These are phyloP conservation scores for Polyporus tsugae DNA, from an alignment of 1,284 basidiomycete genomes.

Conservation along the genomic window DNA sequence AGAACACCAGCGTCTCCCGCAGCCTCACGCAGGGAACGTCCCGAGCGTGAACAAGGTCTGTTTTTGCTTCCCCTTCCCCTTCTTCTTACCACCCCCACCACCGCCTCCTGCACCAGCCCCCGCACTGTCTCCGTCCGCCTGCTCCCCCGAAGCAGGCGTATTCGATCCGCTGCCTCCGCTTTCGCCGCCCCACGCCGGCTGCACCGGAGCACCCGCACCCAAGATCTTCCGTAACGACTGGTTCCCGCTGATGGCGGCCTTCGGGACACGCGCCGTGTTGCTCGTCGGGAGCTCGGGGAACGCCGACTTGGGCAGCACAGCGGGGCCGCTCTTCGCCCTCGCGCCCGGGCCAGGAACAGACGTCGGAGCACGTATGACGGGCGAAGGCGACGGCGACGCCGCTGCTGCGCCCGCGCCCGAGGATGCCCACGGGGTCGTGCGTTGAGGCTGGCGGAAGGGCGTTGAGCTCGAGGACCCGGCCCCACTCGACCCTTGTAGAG, in stretches of 20 bases:
- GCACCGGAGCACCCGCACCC: slow-evolving; percentile 57
- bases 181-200: slow-evolving; percentile 57
- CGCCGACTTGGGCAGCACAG: slow-evolving; percentile 60
- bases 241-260: slow-evolving; percentile 69
- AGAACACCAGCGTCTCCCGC: not conserved
- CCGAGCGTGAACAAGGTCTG: slow-evolving; percentile 81
- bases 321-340: slow-evolving; percentile 44
- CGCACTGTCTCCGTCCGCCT: slow-evolving; percentile 24
- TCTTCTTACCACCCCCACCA: slow-evolving; percentile 64
- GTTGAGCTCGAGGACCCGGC: slow-evolving; percentile 41
- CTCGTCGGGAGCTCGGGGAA: slow-evolving; percentile 78
- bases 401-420: slow-evolving; percentile 34
- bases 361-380: slow-evolving; percentile 34
- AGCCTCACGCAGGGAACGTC: slow-evolving; percentile 59
- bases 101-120: slow-evolving; percentile 11
- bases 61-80: slow-evolving; percentile 85
- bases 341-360: slow-evolving; percentile 42
- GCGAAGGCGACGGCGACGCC: slow-evolving; percentile 18
- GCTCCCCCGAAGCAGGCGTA: slow-evolving; percentile 30
- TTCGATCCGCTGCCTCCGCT: slow-evolving; percentile 66
- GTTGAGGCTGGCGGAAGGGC: slow-evolving; percentile 52
- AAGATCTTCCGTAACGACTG: slow-evolving; percentile 75
- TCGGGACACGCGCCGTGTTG: slow-evolving; percentile 48
- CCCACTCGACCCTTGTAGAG: slow-evolving; percentile 41
- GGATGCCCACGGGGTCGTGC: slow-evolving; percentile 67